Percentiles rank a stretch among this genome's conserved stretches.
These are phyloP conservation scores for Antarctomyces pellizariae DNA, from an alignment of 495 filamentous ascomycete species.

Conservation along the genomic window DNA sequence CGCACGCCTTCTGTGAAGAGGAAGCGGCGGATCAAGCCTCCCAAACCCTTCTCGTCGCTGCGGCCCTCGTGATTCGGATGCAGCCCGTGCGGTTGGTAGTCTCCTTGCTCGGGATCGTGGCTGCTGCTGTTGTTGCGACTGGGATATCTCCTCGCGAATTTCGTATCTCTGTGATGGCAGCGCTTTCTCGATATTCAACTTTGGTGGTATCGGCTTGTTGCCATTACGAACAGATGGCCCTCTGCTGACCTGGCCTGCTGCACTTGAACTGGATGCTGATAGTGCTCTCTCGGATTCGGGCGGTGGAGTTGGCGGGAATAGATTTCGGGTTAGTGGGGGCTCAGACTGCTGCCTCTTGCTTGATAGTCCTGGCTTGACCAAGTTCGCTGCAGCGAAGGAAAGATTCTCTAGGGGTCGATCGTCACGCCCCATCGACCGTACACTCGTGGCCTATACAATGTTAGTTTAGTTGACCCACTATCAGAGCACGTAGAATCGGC, in stretches of 20 bases:
- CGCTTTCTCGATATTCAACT: conserved; percentile 28
- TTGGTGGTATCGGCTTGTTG: conserved; percentile 25
- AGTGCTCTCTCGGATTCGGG: conserved; percentile 57
- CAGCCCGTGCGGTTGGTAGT: conserved; percentile 11
- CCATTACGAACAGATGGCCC: conserved; percentile 31
- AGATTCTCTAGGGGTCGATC: conserved; percentile 58
- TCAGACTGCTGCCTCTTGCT: conserved; percentile 69
- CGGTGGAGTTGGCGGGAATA: conserved; percentile 89
- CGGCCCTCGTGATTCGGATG: conserved; percentile 16
- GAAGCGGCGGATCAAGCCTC: conserved; percentile 6
- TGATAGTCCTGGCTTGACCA: conserved; percentile 61
- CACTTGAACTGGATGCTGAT: conserved; percentile 7
- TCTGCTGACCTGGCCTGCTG: conserved; percentile 16
- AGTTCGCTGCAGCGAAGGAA: conserved; percentile 73
- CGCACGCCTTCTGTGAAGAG: conserved; percentile 8
- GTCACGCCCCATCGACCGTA: too few species aligned
- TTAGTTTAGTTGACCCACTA: too few species aligned
- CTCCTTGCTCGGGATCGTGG: conserved; percentile 15
- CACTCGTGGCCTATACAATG: too few species aligned
- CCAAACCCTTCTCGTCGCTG: conserved; percentile 9
- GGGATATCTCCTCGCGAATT: conserved; percentile 12
- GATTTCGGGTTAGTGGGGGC: conserved; percentile 61
- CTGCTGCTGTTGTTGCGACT: conserved; percentile 17
- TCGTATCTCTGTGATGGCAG: conserved; percentile 24
- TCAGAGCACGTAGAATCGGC: not conserved